Conservation (phyloP, 2,329 filamentous ascomycete genomes). For the Cladophialophora carrionii region DNA sequence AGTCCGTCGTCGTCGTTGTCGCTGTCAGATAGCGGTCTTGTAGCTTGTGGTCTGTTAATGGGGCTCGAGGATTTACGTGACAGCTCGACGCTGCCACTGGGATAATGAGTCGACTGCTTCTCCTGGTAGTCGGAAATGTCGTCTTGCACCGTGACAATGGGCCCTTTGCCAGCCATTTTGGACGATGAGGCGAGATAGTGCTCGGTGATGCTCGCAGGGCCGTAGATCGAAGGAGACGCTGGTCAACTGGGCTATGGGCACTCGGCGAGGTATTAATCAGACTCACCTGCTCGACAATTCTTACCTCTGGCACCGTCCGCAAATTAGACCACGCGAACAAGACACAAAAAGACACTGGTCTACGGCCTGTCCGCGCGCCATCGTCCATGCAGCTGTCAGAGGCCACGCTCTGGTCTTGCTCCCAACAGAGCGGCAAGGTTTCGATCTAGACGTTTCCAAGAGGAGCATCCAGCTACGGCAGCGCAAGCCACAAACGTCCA, state of each 20-base stretch:
- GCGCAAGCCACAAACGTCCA: conserved; percentile 17
- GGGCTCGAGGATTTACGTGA: not conserved
- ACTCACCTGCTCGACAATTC: conserved; percentile 10
- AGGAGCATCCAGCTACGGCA: not conserved
- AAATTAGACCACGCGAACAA: not conserved
- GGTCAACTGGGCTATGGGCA: not conserved
- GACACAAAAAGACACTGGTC: conserved; percentile 1
- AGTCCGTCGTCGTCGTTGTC: conserved; percentile 16
- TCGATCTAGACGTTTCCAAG: conserved; percentile 10
- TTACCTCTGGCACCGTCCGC: not conserved
- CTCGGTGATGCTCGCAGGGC: not conserved
- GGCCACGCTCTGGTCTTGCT: not conserved
- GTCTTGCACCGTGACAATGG: conserved; percentile 22
- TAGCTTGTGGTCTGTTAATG: not conserved
- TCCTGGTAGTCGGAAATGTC: conserved; percentile 17
- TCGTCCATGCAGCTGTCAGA: conserved; percentile 1
- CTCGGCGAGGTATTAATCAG: not conserved
- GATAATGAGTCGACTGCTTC: conserved; percentile 8
- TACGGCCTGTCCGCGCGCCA: conserved; percentile 8
- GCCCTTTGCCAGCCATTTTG: conserved; percentile 25
- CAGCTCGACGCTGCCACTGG: conserved; percentile 13
- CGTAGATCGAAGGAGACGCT: not conserved
- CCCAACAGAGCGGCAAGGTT: conserved; percentile 13
- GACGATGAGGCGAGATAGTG: not conserved
- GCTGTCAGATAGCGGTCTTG: conserved; percentile 8